phyloP scores from a whole-genome alignment of 1,139 yeast genomes.

The Geotrichum siamense region DNA sequence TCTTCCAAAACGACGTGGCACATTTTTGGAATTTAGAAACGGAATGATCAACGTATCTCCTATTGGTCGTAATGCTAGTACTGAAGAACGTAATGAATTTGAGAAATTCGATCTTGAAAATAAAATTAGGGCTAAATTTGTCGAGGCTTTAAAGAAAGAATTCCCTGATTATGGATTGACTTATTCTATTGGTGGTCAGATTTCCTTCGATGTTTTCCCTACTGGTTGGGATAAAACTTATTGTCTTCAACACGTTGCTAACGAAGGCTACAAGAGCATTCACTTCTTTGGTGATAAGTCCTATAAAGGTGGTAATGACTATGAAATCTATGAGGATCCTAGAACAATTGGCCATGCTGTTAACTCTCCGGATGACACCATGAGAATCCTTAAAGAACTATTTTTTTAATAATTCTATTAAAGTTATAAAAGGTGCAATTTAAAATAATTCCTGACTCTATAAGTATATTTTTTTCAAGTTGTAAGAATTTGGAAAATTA shows the following conservation, averaged over 20 bases:
- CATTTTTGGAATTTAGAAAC: conserved; percentile 96
- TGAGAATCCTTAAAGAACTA: conserved; percentile 70
- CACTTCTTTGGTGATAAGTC: conserved; percentile 99
- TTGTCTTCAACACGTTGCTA: conserved; percentile 84
- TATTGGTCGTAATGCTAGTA: conserved; percentile 95
- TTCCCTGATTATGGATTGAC: conserved; percentile 82
- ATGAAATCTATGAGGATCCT: conserved; percentile 83
- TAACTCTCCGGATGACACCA: conserved; percentile 80
- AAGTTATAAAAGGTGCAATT: too few species aligned
- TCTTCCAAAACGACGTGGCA: conserved; percentile 79
- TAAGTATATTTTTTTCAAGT: too few species aligned
- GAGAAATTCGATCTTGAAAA: conserved; percentile 75
- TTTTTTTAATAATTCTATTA: conserved; percentile 40
- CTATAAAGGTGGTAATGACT: conserved; percentile 96
- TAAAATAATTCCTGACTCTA: too few species aligned
- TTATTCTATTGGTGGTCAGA: conserved; percentile 98
- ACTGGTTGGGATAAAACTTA: conserved; percentile 99
- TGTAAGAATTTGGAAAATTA: too few species aligned
- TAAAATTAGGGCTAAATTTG: conserved; percentile 76
- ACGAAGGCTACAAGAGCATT: conserved; percentile 75
- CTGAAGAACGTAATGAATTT: conserved; percentile 85
- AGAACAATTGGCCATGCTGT: conserved; percentile 97
- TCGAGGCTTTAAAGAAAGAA: conserved; percentile 69
- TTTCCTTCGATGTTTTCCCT: conserved; percentile 98
- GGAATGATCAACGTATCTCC: conserved; percentile 99